Percentiles rank a stretch among this genome's conserved stretches.
These are phyloP conservation scores for Fonsecaea pedrosoi DNA, from an alignment of 2,329 filamentous ascomycete species.

Conservation along the genomic window DNA sequence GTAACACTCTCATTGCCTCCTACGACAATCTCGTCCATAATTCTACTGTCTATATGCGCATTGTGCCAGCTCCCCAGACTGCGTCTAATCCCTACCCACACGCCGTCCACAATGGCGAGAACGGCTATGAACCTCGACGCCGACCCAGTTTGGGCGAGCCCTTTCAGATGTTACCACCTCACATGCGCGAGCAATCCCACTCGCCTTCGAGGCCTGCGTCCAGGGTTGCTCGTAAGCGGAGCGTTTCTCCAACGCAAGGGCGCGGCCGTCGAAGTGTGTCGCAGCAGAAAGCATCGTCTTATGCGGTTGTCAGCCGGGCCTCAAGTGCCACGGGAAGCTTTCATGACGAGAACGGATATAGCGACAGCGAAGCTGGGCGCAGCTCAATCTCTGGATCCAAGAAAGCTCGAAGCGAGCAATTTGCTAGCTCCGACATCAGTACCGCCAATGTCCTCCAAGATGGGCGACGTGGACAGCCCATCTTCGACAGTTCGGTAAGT, in stretches of 20 bases:
- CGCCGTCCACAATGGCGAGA: constrained; percentile 55
- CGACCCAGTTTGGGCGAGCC: constrained; percentile 66
- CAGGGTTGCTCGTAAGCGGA: constrained; percentile 75
- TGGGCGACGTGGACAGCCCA: constrained; percentile 90
- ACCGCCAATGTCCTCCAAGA: constrained; percentile 98
- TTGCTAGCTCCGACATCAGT: constrained; percentile 95
- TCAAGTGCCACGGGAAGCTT: constrained; percentile 64
- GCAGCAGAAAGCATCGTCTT: constrained; percentile 73
- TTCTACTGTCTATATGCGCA: constrained; percentile 91
- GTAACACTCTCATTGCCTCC: constrained; percentile 88
- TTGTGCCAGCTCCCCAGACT: constrained; percentile 66
- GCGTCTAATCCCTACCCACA: constrained; percentile 56
- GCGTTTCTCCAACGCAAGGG: constrained; percentile 73
- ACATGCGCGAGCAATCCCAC: constrained; percentile 63
- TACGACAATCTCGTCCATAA: constrained; percentile 95
- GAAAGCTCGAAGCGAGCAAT: constrained; percentile 78
- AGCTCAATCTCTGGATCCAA: constrained; percentile 74
- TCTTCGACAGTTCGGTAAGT: constrained; percentile 96
- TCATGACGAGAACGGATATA: constrained; percentile 81
- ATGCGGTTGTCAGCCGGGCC: constrained; percentile 68
- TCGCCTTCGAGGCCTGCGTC: constrained; percentile 72
- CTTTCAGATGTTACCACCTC: constrained; percentile 68
- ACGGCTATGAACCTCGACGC: constrained; percentile 61
- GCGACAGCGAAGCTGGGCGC: constrained; percentile 82
- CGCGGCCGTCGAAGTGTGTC: constrained; percentile 80